phyloP scores from a whole-genome alignment of 2,329 filamentous ascomycete genomes.

The Aplosporella prunicola region DNA sequence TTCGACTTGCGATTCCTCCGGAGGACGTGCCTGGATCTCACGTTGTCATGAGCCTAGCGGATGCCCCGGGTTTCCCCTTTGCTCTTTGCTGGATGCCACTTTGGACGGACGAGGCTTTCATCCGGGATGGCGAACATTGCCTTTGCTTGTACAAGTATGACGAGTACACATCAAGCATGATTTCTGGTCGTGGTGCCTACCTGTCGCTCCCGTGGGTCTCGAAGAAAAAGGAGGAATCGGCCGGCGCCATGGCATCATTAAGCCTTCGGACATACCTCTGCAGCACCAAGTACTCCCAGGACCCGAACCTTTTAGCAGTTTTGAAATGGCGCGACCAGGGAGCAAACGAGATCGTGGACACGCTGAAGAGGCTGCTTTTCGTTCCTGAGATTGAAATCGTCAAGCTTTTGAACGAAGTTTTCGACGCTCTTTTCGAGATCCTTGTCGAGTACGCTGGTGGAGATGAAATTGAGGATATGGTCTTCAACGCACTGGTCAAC shows the following conservation, averaged over 20 bases:
- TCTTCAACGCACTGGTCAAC: conserved; percentile 82
- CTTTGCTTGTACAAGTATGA: conserved; percentile 84
- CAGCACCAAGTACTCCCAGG: conserved; percentile 91
- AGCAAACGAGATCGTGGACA: conserved; percentile 58
- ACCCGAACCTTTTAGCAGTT: conserved; percentile 73
- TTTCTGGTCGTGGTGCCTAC: conserved; percentile 74
- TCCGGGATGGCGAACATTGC: conserved; percentile 72
- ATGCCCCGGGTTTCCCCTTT: conserved; percentile 79
- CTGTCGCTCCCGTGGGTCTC: conserved; percentile 73
- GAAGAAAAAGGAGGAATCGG: conserved; percentile 59
- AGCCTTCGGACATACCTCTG: conserved; percentile 77
- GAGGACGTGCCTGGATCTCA: conserved; percentile 75
- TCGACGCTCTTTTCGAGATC: conserved; percentile 85
- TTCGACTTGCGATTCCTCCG: conserved; percentile 69
- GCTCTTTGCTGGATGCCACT: conserved; percentile 87
- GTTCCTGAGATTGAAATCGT: conserved; percentile 97
- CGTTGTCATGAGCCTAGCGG: conserved; percentile 79
- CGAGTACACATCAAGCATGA: conserved; percentile 70
- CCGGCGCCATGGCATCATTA: conserved; percentile 72
- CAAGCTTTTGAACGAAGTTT: conserved; percentile 80
- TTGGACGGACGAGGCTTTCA: conserved; percentile 86
- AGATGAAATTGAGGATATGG: conserved; percentile 83
- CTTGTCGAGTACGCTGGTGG: conserved; percentile 84
- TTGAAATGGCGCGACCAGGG: conserved; percentile 76
- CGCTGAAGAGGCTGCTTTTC: conserved; percentile 78